Conservation (phyloP, 305 asterid species). For the Withania somnifera region DNA sequence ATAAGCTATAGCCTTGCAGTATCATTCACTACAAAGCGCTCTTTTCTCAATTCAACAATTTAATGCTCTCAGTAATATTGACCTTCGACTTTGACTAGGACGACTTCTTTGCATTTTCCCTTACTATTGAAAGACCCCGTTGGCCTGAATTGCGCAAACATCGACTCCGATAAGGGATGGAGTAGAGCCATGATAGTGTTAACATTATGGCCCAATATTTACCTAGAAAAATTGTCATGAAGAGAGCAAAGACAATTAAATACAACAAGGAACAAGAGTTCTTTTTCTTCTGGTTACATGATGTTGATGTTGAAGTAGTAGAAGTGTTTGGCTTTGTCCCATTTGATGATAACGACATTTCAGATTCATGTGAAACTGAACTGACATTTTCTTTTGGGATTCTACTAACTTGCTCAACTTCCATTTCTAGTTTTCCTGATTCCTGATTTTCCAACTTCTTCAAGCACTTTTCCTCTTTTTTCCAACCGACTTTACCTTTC, state of each 20-base stretch:
- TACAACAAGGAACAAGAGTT: slow-evolving; percentile 2
- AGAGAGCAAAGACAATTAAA: slow-evolving; percentile 5
- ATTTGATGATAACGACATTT: background rate
- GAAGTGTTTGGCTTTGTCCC: background rate
- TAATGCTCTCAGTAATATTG: background rate
- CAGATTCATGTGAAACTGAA: background rate
- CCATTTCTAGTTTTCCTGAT: background rate
- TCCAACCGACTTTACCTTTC: background rate
- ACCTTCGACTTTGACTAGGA: background rate
- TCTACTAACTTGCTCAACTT: background rate
- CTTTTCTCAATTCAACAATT: background rate
- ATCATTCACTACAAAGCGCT: background rate
- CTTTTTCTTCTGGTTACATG: background rate
- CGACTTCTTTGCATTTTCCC: background rate
- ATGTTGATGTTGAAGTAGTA: background rate
- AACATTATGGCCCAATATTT: slow-evolving; percentile 6
- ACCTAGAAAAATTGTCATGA: slow-evolving; percentile 1
- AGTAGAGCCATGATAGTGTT: slow-evolving; percentile 7
- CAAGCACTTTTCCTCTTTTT: background rate
- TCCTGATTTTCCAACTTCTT: background rate
- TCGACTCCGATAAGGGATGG: background rate
- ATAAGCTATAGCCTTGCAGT: background rate
- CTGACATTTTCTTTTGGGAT: background rate
- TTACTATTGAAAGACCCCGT: no score
- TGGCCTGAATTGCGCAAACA: no score